phyloP scores from a whole-genome alignment of 306 rosid species.

The Albizia julibrissin region DNA sequence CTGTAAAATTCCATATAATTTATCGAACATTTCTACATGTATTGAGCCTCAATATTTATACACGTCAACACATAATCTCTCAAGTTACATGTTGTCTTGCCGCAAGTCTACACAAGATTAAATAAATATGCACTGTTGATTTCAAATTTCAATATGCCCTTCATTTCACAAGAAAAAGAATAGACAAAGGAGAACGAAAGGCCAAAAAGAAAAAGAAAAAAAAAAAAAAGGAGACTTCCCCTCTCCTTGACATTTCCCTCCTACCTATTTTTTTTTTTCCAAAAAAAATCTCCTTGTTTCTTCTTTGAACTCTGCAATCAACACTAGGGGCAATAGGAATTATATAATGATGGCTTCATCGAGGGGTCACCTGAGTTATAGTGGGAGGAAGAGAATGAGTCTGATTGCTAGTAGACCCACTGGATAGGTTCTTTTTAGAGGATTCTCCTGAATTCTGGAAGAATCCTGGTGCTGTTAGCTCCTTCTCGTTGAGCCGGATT shows the following conservation, averaged over 20 bases:
- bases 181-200: background rate
- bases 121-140: background rate
- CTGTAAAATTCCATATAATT: too few relatives aligned
- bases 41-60: background rate
- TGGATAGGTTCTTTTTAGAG: slow-evolving; percentile 41
- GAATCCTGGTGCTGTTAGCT: slow-evolving; percentile 78
- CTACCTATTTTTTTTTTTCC: background rate
- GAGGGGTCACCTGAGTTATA: slow-evolving; percentile 63
- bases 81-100: background rate
- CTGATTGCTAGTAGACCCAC: slow-evolving; percentile 37
- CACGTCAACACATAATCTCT: background rate
- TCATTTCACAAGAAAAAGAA: background rate
- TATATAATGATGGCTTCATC: slow-evolving; percentile 46
- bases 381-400: slow-evolving; percentile 44
- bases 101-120: background rate
- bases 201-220: background rate
- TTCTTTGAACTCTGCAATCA: background rate
- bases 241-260: background rate
- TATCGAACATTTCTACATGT: background rate
- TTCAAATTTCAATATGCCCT: background rate
- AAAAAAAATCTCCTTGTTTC: background rate
- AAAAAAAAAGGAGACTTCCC: background rate
- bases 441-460: slow-evolving; percentile 54
- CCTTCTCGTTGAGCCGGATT: slow-evolving; percentile 66
- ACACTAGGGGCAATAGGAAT: slow-evolving; percentile 1